Evolutionary conservation across 345 rosid genomes (phyloP).

Genomic region (Eucalyptus urophylla): DNA sequence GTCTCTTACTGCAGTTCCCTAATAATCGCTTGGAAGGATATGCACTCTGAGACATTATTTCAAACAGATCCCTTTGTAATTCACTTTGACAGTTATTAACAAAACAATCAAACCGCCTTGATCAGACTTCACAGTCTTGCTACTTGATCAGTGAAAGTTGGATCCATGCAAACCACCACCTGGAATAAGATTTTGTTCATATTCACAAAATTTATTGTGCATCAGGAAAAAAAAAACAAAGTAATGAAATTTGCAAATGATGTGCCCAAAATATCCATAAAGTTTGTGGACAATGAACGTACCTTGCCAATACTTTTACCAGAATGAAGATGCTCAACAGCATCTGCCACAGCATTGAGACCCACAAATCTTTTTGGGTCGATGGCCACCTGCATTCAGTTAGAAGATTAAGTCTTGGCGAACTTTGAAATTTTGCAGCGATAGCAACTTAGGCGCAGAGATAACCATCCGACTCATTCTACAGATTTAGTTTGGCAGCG

Average conservation of each 20-base stretch:
- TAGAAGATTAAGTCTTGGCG: not conserved
- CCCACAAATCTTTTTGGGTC: conserved; percentile 74
- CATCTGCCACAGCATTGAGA: conserved; percentile 61
- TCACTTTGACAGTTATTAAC: not conserved
- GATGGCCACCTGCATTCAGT: conserved; percentile 33
- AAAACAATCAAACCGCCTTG: not conserved
- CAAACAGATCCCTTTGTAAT: not conserved
- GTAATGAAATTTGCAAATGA: not conserved
- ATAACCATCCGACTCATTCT: not conserved
- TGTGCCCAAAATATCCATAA: not conserved
- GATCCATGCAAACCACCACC: conserved; percentile 87
- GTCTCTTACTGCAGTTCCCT: not conserved
- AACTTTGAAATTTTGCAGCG: not conserved
- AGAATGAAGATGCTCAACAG: conserved; percentile 91
- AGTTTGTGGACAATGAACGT: not conserved
- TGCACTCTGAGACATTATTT: not conserved
- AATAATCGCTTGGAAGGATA: not conserved
- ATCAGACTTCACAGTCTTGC: conserved; percentile 38
- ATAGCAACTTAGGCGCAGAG: not conserved
- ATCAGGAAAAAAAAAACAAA: not conserved
- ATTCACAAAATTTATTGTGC: not conserved
- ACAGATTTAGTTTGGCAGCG: not conserved
- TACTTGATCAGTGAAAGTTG: conserved; percentile 31
- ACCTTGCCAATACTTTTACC: conserved; percentile 98
- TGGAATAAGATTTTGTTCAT: not conserved